phyloP scores from a whole-genome alignment of 768 basidiomycete genomes.

The Suillus weaverae region DNA sequence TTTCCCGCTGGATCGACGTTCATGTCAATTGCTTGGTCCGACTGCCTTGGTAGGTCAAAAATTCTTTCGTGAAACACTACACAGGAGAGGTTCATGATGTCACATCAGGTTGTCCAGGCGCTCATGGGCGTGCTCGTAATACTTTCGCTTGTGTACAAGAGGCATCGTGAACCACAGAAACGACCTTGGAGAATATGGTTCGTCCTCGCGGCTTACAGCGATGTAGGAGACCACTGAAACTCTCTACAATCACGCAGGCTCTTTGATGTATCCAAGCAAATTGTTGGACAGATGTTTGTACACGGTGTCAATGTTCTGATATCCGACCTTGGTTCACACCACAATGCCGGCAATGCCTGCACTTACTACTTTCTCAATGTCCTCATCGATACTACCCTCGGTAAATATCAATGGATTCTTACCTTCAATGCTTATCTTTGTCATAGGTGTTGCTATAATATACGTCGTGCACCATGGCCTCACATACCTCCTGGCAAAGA shows the following conservation, averaged over 20 bases:
- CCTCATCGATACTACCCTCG: constrained; percentile 73
- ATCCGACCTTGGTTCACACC: constrained; percentile 72
- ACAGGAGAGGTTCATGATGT: background rate
- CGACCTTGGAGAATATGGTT: constrained; percentile 94
- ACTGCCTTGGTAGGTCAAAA: constrained; percentile 42
- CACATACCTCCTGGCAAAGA: constrained; percentile 65
- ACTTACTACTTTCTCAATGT: constrained; percentile 92
- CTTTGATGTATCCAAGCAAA: constrained; percentile 93
- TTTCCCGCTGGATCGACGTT: constrained; percentile 41
- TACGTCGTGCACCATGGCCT: constrained; percentile 68
- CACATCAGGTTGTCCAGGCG: constrained; percentile 68
- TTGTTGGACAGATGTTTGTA: constrained; percentile 82
- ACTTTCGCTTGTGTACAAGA: constrained; percentile 81
- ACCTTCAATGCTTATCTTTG: constrained; percentile 10
- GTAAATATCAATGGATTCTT: constrained; percentile 41
- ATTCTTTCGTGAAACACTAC: background rate
- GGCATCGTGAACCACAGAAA: constrained; percentile 81
- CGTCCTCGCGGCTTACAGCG: constrained; percentile 17
- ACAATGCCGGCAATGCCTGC: constrained; percentile 80
- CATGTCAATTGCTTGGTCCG: constrained; percentile 47
- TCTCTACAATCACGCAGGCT: constrained; percentile 47
- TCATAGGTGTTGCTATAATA: constrained; percentile 76
- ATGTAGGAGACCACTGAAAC: constrained; percentile 11
- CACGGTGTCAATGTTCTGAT: constrained; percentile 79
- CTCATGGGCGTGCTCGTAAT: constrained; percentile 93